phyloP scores from a whole-genome alignment of 116 monocot species.

The Posidonia oceanica region DNA sequence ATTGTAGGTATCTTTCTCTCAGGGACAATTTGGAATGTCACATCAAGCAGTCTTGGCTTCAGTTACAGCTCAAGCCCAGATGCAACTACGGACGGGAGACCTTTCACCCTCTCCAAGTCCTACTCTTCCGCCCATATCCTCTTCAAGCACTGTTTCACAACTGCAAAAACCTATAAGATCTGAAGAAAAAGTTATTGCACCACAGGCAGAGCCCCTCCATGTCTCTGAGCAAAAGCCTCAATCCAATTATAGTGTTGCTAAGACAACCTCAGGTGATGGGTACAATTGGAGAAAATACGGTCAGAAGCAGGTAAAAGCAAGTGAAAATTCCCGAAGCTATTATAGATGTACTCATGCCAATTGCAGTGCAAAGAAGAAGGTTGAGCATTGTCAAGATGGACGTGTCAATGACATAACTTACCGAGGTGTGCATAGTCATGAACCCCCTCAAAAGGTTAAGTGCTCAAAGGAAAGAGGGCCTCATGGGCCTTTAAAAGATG shows the following conservation, averaged over 20 bases:
- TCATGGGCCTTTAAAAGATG: constrained; percentile 22
- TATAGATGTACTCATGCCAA: constrained; percentile 70
- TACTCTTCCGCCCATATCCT: constrained; percentile 17
- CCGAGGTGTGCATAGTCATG: constrained; percentile 72
- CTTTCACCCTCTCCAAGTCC: constrained; percentile 20
- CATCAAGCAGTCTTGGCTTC: constrained; percentile 91
- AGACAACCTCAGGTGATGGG: constrained; percentile 49
- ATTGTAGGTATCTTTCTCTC: constrained; percentile 5
- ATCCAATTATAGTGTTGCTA: constrained; percentile 22
- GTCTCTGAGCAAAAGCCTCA: constrained; percentile 21
- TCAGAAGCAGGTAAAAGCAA: constrained; percentile 95
- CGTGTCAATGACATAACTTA: constrained; percentile 61
- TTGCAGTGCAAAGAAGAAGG: constrained; percentile 88
- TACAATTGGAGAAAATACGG: constrained; percentile 97
- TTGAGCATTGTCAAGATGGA: constrained; percentile 75
- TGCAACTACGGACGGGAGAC: constrained; percentile 51
- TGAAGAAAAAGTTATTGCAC: constrained; percentile 13
- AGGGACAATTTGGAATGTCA: constrained; percentile 88
- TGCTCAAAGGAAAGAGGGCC: constrained; percentile 36
- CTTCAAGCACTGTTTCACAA: constrained; percentile 20
- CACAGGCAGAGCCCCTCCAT: constrained; percentile 7
- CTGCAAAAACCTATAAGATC: constrained; percentile 18
- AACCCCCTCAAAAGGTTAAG: constrained; percentile 52
- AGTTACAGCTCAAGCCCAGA: constrained; percentile 84
- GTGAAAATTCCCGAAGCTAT: constrained; percentile 79